These are phyloP conservation scores for Botryotinia narcissicola DNA, from an alignment of 2,329 filamentous ascomycete species.

Conservation along the genomic window DNA sequence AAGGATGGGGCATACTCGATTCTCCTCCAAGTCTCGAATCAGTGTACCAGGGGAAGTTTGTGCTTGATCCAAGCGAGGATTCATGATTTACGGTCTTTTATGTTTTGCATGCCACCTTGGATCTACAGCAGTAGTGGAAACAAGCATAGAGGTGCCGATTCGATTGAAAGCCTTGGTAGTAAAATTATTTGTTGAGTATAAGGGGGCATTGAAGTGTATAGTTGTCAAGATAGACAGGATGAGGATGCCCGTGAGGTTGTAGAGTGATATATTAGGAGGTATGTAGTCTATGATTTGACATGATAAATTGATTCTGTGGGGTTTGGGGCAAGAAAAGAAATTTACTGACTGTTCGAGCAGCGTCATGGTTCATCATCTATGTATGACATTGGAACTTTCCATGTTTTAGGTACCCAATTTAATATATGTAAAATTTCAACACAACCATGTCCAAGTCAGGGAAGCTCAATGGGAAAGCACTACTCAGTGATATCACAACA, in stretches of 20 bases:
- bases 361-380: neutral
- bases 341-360: neutral
- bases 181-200: conserved; percentile 77
- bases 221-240: neutral
- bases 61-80: neutral
- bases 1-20: neutral
- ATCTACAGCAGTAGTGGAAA: conserved; percentile 64
- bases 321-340: neutral
- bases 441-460: neutral
- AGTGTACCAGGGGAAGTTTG: neutral
- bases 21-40: neutral
- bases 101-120: neutral
- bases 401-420: neutral
- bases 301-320: neutral
- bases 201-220: neutral
- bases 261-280: neutral
- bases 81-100: neutral
- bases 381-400: neutral
- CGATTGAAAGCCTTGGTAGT: conserved; percentile 87
- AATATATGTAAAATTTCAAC: neutral
- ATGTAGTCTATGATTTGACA: neutral
- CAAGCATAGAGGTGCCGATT: conserved; percentile 87
- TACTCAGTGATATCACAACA: neutral
- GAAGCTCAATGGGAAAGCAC: neutral
- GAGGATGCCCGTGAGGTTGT: neutral